Evolutionary conservation across 2,329 filamentous ascomycete species (phyloP), one percentile per base, ranked within the genome.

Genomic region (Colletotrichum lini): DNA sequence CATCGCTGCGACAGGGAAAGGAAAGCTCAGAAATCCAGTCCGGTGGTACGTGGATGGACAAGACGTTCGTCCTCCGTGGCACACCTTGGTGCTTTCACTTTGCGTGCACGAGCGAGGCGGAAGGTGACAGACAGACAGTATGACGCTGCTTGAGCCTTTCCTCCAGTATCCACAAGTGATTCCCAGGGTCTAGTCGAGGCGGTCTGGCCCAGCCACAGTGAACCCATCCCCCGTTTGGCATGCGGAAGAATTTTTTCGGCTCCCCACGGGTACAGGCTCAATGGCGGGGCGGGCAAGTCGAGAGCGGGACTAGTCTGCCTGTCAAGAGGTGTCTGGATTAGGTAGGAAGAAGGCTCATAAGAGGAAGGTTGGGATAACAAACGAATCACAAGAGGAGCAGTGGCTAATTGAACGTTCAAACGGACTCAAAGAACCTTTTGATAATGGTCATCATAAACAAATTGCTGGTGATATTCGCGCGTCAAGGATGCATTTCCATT

Each of bases 401-500:
- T 10, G 35, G 18, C 9, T 23, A 10, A 54, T 30, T 2, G 6
- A 40, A n/a, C 18, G 18, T 38, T 10, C 4, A 21, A 21, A 12
- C 40, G 18, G 35, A 13, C n/a, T 56, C 35, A 40, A 1, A 40
- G 10, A n/a, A 35, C 35, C 35, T 21, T 35, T 54, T 26, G 4
- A 42, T 6, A 44, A 58, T 38, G 2, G n/a, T 57, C 54, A 47
- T 54, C 42, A 49, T 42, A 56, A 57, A 73, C 59, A 57, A 73
- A 63, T 53, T 70, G 67, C 57, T 67, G 62, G 63, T 72, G 65
- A 58, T 72, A 68, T 72, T 72, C 47, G 59, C 62, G 72, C 72
- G 75, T 76, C 74, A 76, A 74, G 74, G 75, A 79, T 77, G 76
- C 76, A 77, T 77, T 79, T 73, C 75, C 74, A 75, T 74, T 79